Base-by-base conservation (phyloP, 176 grass and related monocot genomes). In the sorghum (Sorghum bicolor) region DNA sequence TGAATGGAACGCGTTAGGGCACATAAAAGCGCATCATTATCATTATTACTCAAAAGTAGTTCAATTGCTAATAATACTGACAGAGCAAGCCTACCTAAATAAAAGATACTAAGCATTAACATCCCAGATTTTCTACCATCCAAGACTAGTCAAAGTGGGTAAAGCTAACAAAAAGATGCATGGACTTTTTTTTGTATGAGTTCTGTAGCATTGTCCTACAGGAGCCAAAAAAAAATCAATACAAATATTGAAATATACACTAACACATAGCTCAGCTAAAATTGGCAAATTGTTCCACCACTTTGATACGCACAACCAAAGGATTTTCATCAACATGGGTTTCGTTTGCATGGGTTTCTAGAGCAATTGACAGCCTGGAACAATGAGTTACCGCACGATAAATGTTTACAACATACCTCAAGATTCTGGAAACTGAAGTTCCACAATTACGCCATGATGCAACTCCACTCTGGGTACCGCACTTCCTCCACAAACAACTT, bases 401-500 rank as follows among this genome's bases (percentile, higher is more conserved):
- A 58, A 78, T 4, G 37, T 16, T 75, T 75, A 52, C 16, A 75
- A 50, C 80, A 20, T 87, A 91, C 89, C 89, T 91, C 64, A 70
- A 87, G 52, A 84, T 62, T 61, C 25, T 6, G 10, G 31, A 76
- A 48, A 70, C 1, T 70, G 70, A 69, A 50, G 69, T 80, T 80
- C 71, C 31, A 71, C 70, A 71, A 26, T 43, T 76, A 76, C 50
- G 48, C 58, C 76, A 63, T 53, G 64, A 87, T 71, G 85, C 76
- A 63, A 52, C 41, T 85, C 76, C 77, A 81, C 62, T 45, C 36
- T 48, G 62, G 10, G 2, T 55, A 80, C 44, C 16, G 19, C 50
- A 53, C 8, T 85, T 76, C 66, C 70, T 72, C 78, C 78, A 10
- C 10, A 38, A 16, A 82, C 30, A 70, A 85, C 20, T 70, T 84